Evolutionary conservation across 176 grass and related monocot genomes (phyloP), one percentile per base, ranked within the genome.

Genomic region (Hsuehochloa calcarea): DNA sequence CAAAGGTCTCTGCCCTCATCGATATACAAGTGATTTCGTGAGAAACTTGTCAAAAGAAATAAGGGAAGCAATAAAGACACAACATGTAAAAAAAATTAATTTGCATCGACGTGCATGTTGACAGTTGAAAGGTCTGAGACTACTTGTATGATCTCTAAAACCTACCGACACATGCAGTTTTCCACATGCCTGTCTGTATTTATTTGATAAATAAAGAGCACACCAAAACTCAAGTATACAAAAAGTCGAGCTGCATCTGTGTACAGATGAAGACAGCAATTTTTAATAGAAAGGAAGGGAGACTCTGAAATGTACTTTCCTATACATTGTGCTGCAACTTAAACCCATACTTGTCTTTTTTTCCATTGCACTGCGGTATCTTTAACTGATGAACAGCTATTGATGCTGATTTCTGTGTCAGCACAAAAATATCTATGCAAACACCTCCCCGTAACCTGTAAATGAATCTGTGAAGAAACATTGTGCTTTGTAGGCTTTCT

Each of bases 271-370:
- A 71, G 72, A 72, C 71, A 82, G 25, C 77, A 78, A 78, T 19
- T 63, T 63, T 77, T n/a, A 65, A 81, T 16, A 64, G 72, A 82
- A 86, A 65, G 74, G 23, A 79, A 86, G 23, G 65, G 77, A 65
- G 80, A 86, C 65, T 86, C 55, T 25, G 37, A 23, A 41, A 90
- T 50, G n/a, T 66, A 84, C 23, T 77, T 90, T 27, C 78, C 78
- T 86, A 90, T 76, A 82, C 83, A 82, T 77, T 81, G 45, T 62
- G 19, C 41, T 80, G 77, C 73, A 76, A 75, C 52, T 75, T 85
- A 80, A 85, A 75, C 35, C 58, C 69, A 63, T 41, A 41, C 13
- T 66, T 74, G 35, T 51, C 14, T 10, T 61, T 20, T 63, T 41
- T 22, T 12, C 43, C 23, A 46, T 64, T 75, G 34, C 73, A 65